phyloP scores from a whole-genome alignment of 2,329 filamentous ascomycete species.

The Fusarium redolens region DNA sequence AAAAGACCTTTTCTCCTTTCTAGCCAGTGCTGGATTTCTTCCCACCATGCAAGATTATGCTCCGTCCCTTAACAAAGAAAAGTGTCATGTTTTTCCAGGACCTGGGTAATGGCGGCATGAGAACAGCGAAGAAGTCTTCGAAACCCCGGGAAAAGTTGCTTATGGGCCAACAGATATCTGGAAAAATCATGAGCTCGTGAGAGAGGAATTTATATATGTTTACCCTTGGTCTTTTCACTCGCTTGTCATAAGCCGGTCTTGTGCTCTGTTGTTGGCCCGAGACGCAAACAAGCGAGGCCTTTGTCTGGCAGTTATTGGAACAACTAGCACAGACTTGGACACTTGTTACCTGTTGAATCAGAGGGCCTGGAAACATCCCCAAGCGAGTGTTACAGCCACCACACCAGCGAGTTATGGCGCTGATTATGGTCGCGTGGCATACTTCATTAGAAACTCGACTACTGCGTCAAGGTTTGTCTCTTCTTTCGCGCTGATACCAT shows the following conservation, averaged over 20 bases:
- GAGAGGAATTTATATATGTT: constrained; percentile 50
- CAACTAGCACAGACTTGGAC: neutral
- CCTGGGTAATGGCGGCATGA: constrained; percentile 20
- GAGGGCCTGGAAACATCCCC: constrained; percentile 8
- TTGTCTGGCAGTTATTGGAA: constrained; percentile 1
- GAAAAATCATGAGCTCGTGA: constrained; percentile 51
- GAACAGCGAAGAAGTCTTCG: constrained; percentile 43
- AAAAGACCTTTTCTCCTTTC: constrained; percentile 39
- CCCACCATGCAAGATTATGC: constrained; percentile 38
- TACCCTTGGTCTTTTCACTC: constrained; percentile 39
- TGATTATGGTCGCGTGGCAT: constrained; percentile 73
- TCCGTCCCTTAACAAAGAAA: constrained; percentile 37
- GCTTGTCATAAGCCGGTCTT: constrained; percentile 27
- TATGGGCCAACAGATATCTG: constrained; percentile 40
- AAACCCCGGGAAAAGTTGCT: constrained; percentile 30
- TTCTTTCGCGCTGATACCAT: constrained; percentile 98
- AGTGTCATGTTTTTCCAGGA: constrained; percentile 1
- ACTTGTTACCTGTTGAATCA: constrained; percentile 3
- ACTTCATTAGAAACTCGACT: constrained; percentile 94
- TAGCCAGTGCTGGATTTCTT: constrained; percentile 45
- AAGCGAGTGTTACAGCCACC: constrained; percentile 22
- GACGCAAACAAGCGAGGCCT: constrained; percentile 5
- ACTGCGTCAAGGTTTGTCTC: constrained; percentile 99
- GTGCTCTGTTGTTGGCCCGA: constrained; percentile 15
- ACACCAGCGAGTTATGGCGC: constrained; percentile 12